These are phyloP conservation scores for Candida jianshihensis DNA, from an alignment of 805 yeast genomes.

Conservation along the genomic window DNA sequence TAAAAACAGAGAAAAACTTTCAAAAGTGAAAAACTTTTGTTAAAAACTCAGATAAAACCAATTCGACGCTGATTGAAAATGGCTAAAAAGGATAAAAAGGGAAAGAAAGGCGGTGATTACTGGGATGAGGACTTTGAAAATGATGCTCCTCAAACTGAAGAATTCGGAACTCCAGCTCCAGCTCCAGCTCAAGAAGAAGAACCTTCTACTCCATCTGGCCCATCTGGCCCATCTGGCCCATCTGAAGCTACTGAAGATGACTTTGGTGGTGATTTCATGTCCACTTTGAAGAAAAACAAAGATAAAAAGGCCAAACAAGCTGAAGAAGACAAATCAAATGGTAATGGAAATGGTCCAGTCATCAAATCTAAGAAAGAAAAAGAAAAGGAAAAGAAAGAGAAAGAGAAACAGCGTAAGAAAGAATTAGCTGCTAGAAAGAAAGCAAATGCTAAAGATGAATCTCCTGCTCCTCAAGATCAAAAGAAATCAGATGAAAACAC, in stretches of 20 bases:
- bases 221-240: conserved; percentile 24
- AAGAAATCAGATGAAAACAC: conserved; percentile 18
- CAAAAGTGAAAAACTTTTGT: no score
- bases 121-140: conserved; percentile 73
- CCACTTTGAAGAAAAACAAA: conserved; percentile 75
- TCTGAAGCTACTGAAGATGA: conserved; percentile 32
- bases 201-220: no score
- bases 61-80: no score
- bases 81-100: conserved; percentile 53
- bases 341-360: conserved; percentile 51
- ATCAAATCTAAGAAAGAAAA: conserved; percentile 89
- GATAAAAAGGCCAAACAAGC: conserved; percentile 65
- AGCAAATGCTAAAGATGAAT: conserved; percentile 35
- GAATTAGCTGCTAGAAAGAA: conserved; percentile 85
- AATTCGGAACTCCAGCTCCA: conserved; percentile 35
- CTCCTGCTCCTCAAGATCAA: conserved; percentile 17
- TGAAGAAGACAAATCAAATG: conserved; percentile 40
- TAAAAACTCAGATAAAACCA: no score
- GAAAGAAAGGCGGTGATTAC: conserved; percentile 53
- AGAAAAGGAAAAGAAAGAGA: conserved; percentile 92
- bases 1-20: no score
- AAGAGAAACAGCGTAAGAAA: conserved; percentile 84
- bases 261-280: conserved; percentile 65
- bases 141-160: conserved; percentile 47
- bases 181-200: conserved; percentile 11